Conservation (phyloP, 2,329 filamentous ascomycete genomes). For the Diaporthe capsici region DNA sequence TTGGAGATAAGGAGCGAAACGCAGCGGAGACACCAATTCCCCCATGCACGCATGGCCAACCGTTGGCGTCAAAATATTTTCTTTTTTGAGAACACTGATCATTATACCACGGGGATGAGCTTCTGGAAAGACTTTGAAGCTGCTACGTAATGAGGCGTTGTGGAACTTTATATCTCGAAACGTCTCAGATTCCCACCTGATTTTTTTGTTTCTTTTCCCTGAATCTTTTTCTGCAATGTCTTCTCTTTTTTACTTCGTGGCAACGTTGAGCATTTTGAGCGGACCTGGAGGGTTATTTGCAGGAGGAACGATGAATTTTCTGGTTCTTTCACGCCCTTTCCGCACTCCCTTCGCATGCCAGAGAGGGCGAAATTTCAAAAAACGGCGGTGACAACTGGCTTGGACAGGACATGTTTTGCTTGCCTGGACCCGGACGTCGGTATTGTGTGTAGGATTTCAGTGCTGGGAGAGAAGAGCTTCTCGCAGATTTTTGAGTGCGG, state of each 20-base stretch:
- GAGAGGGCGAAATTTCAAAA: neutral
- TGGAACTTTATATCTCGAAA: slow-evolving; percentile 36
- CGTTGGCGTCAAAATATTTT: slow-evolving; percentile 5
- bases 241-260: neutral
- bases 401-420: slow-evolving; percentile 13
- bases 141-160: slow-evolving; percentile 41
- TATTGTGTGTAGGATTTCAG: slow-evolving; percentile 1
- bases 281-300: neutral
- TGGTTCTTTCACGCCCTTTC: neutral
- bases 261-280: slow-evolving; percentile 26
- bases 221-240: neutral
- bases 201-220: neutral
- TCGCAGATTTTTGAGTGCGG: slow-evolving; percentile 16
- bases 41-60: slow-evolving; percentile 25
- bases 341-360: neutral
- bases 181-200: slow-evolving; percentile 30
- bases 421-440: slow-evolving; percentile 23
- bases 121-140: slow-evolving; percentile 28
- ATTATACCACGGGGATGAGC: slow-evolving; percentile 38
- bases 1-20: slow-evolving; percentile 37
- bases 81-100: neutral
- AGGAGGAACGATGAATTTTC: neutral
- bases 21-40: slow-evolving; percentile 27
- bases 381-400: slow-evolving; percentile 34
- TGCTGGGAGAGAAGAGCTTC: slow-evolving; percentile 26